Base-by-base conservation (phyloP, 2,329 filamentous ascomycete species). In the Verticillium tricorpus region DNA sequence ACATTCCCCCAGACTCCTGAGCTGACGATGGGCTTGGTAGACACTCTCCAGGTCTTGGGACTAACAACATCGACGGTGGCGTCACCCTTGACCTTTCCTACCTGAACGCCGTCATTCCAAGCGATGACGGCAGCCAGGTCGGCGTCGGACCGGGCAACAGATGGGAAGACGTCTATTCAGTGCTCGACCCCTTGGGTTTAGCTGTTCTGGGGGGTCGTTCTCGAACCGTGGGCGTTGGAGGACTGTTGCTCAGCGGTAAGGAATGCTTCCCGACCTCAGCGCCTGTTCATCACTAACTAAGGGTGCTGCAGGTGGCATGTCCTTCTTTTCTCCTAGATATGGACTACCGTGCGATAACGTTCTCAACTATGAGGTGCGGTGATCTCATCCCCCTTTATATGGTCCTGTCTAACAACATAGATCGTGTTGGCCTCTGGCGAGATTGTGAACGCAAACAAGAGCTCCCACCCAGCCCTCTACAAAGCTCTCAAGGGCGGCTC, bases 301-400 rank as follows among this genome's bases (percentile, higher is more conserved):
- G 11, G n/a, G n/a, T 9, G 45, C 22, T 1, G 35, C 14, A 60
- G 63, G 64, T n/a, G 65, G 64, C 8, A 65, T 65, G n/a, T 67
- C 64, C 9, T 69, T 59, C 59, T 67, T 70, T 39, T 69, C 69
- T 15, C 58, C 72, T 9, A 69, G 71, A 0, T 69, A 76, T 52
- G 81, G 81, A 3, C 77, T 77, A 61, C 76, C 72, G n/a, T 79
- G 76, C 58, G 81, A 81, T 61, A 78, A 76, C 37, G 74, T 82
- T 12, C 65, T 69, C 28, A 75, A 73, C 31, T 82, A 73, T 56
- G 72, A 83, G 64, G 55, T 54, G 31, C 12, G 50, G 3, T 14
- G 19, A 9, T 22, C 1, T 15, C 2, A 8, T 14, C 25, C 9
- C 11, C 22, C 3, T 6, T 17, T 14, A 5, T 1, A 31, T 17